Conservation (phyloP, 1,284 basidiomycete species). For the Trichosporon faecale region DNA sequence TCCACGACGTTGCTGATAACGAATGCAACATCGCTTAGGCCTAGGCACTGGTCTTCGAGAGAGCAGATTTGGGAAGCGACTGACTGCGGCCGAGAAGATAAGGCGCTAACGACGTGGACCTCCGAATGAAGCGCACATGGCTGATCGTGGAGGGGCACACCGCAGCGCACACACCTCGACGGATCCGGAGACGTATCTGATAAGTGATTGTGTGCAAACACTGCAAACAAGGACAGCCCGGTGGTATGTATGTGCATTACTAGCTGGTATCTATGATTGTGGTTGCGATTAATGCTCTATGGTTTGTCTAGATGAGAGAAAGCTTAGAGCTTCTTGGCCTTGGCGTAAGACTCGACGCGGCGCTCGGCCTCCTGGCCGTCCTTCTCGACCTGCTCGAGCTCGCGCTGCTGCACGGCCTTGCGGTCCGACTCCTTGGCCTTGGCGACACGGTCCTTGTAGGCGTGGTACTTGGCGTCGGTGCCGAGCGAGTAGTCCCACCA, state of each 20-base stretch:
- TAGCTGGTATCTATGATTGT: constrained; percentile 4
- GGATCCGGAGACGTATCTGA: background rate
- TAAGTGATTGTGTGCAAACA: background rate
- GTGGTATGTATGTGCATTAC: constrained; percentile 1
- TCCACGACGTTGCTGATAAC: background rate
- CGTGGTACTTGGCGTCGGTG: constrained; percentile 76
- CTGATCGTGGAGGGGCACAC: too few species aligned
- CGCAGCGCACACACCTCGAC: too few species aligned
- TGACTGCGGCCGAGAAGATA: too few species aligned
- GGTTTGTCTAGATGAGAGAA: background rate
- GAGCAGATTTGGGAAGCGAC: too few species aligned
- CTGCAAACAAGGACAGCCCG: background rate
- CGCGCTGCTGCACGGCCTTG: constrained; percentile 54
- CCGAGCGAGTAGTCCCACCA: constrained; percentile 86
- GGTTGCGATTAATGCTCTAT: background rate
- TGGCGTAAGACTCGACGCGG: constrained; percentile 51
- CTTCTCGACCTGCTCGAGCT: constrained; percentile 58
- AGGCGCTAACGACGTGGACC: too few species aligned
- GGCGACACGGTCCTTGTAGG: constrained; percentile 64
- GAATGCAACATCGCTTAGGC: too few species aligned
- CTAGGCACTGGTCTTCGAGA: too few species aligned
- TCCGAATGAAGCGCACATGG: too few species aligned
- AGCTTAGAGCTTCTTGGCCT: constrained; percentile 18
- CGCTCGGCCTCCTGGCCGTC: constrained; percentile 72
- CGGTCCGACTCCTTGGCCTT: constrained; percentile 57